Base-by-base conservation (phyloP, 2,329 filamentous ascomycete species). In the Talaromyces verruculosus region DNA sequence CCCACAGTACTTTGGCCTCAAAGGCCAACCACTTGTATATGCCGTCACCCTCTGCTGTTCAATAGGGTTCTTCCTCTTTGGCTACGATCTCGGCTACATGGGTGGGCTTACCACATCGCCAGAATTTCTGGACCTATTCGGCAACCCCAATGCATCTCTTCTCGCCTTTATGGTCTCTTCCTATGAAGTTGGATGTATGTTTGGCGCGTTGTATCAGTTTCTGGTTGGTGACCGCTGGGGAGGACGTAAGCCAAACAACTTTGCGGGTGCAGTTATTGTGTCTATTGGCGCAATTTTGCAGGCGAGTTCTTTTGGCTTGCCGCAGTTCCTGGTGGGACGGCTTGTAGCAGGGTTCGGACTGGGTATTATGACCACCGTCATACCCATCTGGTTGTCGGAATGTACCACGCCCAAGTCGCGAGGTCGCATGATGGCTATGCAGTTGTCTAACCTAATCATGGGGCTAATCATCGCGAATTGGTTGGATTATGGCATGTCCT, bases 351-450 rank as follows among this genome's bases (percentile, higher is more conserved):
- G 71, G 0, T 72, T 71, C 58, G 72, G 70, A 0, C 37, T 71
- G 19, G 72, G 72, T 17, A 70, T 70, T 5, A 71, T 73, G 67
- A 71, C 71, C 4, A 73, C 68, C 6, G 69, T 71, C 10, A 70
- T 72, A 35, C 72, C 72, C 2, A 69, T 74, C 43, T 74, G 67
- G 67, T 60, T 71, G 10, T 68, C 69, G 4, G 71, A 72, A 62
- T 70, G 66, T 22, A 61, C 66, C 30, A 67, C 66, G 3, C 75
- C 79, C 0, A 71, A 75, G 25, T 79, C 79, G 35, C 77, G 82
- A 37, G 83, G 83, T 51, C 73, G 77, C 66, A 72, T 82, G 43
- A 79, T 84, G 65, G 81, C 81, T n/a, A 80, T 72, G 68, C 71
- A 73, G 45, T 60, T 72, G 15, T 70, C 68, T 0, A 72, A 71